phyloP scores from a whole-genome alignment of 106 monocot species.

The Narthecium ossifragum region DNA sequence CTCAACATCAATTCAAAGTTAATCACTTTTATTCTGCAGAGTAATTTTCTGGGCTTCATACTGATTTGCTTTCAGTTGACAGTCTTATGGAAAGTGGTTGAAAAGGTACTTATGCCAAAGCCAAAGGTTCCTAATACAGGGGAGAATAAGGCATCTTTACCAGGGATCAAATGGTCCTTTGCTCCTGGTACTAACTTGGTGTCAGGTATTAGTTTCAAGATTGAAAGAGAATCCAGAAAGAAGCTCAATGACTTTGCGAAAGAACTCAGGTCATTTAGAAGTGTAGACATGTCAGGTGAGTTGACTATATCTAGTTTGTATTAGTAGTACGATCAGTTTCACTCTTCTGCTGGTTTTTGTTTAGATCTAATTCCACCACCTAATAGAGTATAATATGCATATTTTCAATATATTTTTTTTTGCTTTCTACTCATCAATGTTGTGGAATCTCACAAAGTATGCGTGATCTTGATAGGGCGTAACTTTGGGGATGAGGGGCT shows the following conservation, averaged over 20 bases:
- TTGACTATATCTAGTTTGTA: conserved; percentile 1
- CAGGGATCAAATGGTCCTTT: conserved; percentile 84
- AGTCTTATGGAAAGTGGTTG: conserved; percentile 96
- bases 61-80: conserved; percentile 50
- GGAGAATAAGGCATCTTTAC: conserved; percentile 28
- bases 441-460: too few relatives aligned
- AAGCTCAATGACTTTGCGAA: conserved; percentile 90
- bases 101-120: conserved; percentile 60
- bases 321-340: background rate
- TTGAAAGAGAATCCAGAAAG: conserved; percentile 66
- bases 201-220: conserved; percentile 38
- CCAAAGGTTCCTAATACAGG: conserved; percentile 18
- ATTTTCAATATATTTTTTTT: too few relatives aligned
- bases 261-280: conserved; percentile 72
- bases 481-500: conserved; percentile 96
- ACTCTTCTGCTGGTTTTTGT: too few relatives aligned
- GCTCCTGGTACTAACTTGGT: conserved; percentile 79
- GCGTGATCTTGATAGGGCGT: conserved; percentile 49
- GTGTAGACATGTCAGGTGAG: conserved; percentile 91
- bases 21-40: background rate
- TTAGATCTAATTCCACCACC: too few relatives aligned
- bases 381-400: too few relatives aligned
- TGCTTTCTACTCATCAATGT: too few relatives aligned
- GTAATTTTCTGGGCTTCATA: conserved; percentile 9
- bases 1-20: too few relatives aligned